phyloP scores from a whole-genome alignment of 148 eudicot genomes.

The Chenopodium album region DNA sequence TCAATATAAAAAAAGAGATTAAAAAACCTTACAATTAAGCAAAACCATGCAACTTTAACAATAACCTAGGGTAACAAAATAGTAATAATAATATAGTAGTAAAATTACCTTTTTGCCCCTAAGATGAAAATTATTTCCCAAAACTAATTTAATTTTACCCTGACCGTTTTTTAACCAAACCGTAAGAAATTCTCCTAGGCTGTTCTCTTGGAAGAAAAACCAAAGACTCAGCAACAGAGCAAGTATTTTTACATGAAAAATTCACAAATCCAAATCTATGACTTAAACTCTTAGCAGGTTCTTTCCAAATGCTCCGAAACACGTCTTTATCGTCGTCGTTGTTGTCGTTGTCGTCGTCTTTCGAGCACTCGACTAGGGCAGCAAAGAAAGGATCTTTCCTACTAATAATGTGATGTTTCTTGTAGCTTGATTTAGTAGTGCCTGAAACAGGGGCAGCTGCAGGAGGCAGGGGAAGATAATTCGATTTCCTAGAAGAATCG shows the following conservation, averaged over 20 bases:
- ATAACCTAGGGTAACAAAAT: neutral
- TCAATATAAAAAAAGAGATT: neutral
- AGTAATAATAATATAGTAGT: neutral
- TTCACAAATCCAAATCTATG: constrained; percentile 26
- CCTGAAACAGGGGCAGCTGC: constrained; percentile 25
- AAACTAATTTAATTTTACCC: neutral
- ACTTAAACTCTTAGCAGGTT: constrained; percentile 5
- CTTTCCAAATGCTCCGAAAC: constrained; percentile 1
- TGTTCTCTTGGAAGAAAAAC: constrained; percentile 29
- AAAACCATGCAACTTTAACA: constrained; percentile 20
- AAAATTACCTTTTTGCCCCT: constrained; percentile 7
- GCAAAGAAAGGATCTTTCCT: constrained; percentile 38
- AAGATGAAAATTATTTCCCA: constrained; percentile 12
- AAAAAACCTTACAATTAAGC: constrained; percentile 20
- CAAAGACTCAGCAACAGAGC: constrained; percentile 26
- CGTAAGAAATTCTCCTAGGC: constrained; percentile 27
- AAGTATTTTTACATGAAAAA: constrained; percentile 29
- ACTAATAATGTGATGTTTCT: constrained; percentile 10
- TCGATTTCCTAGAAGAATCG: constrained; percentile 22
- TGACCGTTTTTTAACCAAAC: constrained; percentile 17
- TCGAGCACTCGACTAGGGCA: constrained; percentile 71
- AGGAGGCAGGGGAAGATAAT: constrained; percentile 63
- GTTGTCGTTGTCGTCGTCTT: constrained; percentile 24
- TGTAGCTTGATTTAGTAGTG: constrained; percentile 4
- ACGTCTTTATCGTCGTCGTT: neutral